Evolutionary conservation across 108 stramenopile species (phyloP).

Genomic region (Epithemia pelagica): DNA sequence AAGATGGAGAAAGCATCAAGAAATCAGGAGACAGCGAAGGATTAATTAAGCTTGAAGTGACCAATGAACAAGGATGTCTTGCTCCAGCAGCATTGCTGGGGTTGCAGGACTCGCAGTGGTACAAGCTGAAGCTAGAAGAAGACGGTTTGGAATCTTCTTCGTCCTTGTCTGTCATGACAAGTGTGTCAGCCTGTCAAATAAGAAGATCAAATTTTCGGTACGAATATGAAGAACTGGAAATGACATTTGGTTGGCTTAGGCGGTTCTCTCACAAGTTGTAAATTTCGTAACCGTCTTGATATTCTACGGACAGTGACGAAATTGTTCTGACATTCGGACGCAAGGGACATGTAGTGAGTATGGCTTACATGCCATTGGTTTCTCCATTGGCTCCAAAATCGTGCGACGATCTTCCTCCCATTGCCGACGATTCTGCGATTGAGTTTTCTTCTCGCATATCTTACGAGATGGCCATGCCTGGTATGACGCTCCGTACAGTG

Average conservation of each 20-base stretch:
- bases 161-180: constrained; percentile 23
- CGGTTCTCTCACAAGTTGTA: too few relatives aligned
- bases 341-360: constrained; percentile 40
- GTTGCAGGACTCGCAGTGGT: constrained; percentile 18
- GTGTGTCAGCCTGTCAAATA: constrained; percentile 48
- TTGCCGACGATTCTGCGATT: constrained; percentile 7
- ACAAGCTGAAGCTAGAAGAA: constrained; percentile 41
- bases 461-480: constrained; percentile 59
- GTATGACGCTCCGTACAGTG: constrained; percentile 49
- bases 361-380: constrained; percentile 67
- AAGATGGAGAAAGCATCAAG: background rate
- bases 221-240: background rate
- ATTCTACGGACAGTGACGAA: constrained; percentile 40
- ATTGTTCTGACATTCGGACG: constrained; percentile 51
- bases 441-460: constrained; percentile 51
- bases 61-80: constrained; percentile 1
- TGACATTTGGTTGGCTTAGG: too few relatives aligned
- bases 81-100: constrained; percentile 4
- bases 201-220: constrained; percentile 50
- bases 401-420: constrained; percentile 37
- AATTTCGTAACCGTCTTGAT: background rate
- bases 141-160: constrained; percentile 1
- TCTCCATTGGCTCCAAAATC: constrained; percentile 69
- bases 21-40: background rate
- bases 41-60: background rate